Evolutionary conservation across 345 rosid genomes (phyloP).

Genomic region (Draba incana): DNA sequence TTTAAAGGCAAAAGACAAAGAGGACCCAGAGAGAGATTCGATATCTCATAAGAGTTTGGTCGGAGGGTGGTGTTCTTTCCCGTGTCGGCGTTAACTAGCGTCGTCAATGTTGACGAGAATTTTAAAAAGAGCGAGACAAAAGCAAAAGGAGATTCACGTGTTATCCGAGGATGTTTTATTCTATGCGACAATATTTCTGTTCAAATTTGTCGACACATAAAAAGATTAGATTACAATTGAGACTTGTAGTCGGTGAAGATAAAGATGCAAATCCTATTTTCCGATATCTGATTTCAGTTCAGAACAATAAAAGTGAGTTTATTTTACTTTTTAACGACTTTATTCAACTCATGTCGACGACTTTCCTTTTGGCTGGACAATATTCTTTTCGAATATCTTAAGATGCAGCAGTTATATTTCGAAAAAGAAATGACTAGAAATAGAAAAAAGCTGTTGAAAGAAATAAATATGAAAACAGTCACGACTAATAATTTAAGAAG

Average conservation of each 20-base stretch:
- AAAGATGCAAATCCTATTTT: not conserved
- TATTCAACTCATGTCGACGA: conserved; percentile 2
- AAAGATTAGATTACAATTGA: not conserved
- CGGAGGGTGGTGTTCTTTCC: conserved; percentile 15
- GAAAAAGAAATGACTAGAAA: not conserved
- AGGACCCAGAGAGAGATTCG: conserved; percentile 25
- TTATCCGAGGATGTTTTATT: conserved; percentile 36
- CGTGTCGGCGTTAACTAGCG: conserved; percentile 36
- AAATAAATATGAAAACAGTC: not conserved
- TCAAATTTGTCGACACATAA: conserved; percentile 34
- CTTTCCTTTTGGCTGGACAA: not conserved
- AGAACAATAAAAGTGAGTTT: not conserved
- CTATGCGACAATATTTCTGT: conserved; percentile 26
- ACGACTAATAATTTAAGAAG: not conserved
- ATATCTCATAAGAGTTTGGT: conserved; percentile 27
- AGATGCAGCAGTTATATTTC: not conserved
- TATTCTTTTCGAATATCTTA: not conserved
- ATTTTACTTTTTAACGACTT: not conserved
- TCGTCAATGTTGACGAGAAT: conserved; percentile 33
- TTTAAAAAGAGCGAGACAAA: conserved; percentile 28
- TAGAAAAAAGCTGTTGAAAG: conserved; percentile 16
- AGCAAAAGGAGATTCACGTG: conserved; percentile 32
- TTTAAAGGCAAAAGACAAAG: conserved; percentile 5
- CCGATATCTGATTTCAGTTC: not conserved
- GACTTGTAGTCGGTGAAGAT: conserved; percentile 10